Evolutionary conservation across 495 filamentous ascomycete genomes (phyloP).

Genomic region (Poronia punctata): DNA sequence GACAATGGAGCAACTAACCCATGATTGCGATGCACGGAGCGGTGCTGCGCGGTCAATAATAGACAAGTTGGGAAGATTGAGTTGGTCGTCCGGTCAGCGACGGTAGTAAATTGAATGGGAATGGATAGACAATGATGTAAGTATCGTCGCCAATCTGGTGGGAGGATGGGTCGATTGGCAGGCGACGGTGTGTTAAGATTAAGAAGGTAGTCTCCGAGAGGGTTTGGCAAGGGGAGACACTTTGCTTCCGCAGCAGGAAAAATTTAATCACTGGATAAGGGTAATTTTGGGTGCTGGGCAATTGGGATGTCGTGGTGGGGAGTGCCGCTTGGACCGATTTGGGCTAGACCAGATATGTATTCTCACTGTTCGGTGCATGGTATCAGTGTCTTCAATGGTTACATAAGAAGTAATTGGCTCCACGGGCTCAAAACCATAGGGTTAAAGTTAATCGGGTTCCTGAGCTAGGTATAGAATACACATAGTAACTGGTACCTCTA

Average conservation of each 20-base stretch:
- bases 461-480: too few species aligned
- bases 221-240: slow-evolving; percentile 13
- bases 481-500: too few species aligned
- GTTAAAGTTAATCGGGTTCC: too few species aligned
- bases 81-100: slow-evolving; percentile 10
- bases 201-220: slow-evolving; percentile 4
- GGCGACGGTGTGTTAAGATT: slow-evolving; percentile 6
- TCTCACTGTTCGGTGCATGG: too few species aligned
- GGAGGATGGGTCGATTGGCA: slow-evolving; percentile 9
- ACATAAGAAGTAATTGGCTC: too few species aligned
- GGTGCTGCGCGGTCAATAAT: too few species aligned
- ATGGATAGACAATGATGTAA: neutral
- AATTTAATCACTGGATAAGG: slow-evolving; percentile 12
- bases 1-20: slow-evolving; percentile 52
- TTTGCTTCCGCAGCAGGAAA: slow-evolving; percentile 12
- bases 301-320: slow-evolving; percentile 12
- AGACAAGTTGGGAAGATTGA: too few species aligned
- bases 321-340: slow-evolving; percentile 9
- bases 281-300: slow-evolving; percentile 9
- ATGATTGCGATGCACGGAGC: slow-evolving; percentile 68
- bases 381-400: too few species aligned
- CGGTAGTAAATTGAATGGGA: slow-evolving; percentile 1
- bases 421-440: too few species aligned
- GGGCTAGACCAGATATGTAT: too few species aligned
- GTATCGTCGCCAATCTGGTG: slow-evolving; percentile 9